Base-by-base conservation (phyloP, 805 yeast genomes). In the Blastobotrys mokoenaii region DNA sequence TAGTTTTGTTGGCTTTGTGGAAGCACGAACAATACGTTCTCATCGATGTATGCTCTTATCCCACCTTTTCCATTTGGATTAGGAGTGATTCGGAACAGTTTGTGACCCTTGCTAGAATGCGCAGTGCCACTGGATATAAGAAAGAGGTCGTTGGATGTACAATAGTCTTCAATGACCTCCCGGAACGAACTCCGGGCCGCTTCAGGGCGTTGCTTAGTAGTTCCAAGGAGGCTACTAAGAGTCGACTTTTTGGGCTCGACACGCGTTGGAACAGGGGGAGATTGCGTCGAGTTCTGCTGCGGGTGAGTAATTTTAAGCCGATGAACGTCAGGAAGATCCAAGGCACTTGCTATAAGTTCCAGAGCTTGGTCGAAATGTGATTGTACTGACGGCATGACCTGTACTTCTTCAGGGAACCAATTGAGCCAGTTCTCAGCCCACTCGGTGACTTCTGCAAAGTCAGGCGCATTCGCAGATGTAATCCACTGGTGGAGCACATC, bases 111-210 rank as follows among this genome's bases (percentile, higher is more conserved):
- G 1, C 54, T 49, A 3, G 62, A 56, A 43, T 65, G 70, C 15
- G 59, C 61, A 53, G 50, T 57, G 27, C 62, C 58, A 15, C 61
- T 47, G 3, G 71, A 68, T 1, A 62, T 47, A 18, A 79, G 63
- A 7, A 71, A 55, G 18, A 80, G 65, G 32, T 74, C 74, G 41
- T 76, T 62, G 2, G 65, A 62, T 20, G 68, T 56, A 54, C 95
- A 86, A 54, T 67, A 75, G 2, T 76, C 76, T 44, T 73, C 77
- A 2, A 85, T 75, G 15, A 86, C 80, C 44, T 84, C 86, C 50
- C 71, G 79, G 56, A 80, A 80, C 0, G 84, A 68, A 3, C 25
- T 32, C 16, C 29, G 29, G 12, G 35, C 8, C 18, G 12, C 17
- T 6, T 33, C 43, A 8, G 29, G 14, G 7, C 36, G 27, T 22